Evolutionary conservation across 1,284 basidiomycete genomes (phyloP).

Genomic region (Uromyces viciae-fabae): DNA sequence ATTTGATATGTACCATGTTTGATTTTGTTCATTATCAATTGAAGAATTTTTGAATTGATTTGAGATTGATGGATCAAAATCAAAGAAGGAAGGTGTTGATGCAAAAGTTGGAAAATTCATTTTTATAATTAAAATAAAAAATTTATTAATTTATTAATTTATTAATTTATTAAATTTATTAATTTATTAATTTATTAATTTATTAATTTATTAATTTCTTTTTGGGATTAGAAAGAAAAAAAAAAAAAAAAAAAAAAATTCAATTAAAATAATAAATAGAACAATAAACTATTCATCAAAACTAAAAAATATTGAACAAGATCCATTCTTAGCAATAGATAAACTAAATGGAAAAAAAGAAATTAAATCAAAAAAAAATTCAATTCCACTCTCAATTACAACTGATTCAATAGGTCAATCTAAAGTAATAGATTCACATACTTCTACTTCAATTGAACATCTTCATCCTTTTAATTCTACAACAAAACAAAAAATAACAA

Average conservation of each 20-base stretch:
- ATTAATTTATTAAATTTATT: too few species aligned
- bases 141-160: too few species aligned
- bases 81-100: slow-evolving; percentile 19
- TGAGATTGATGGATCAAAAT: slow-evolving; percentile 23
- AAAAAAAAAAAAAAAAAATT: too few species aligned
- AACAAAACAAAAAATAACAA: not conserved
- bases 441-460: slow-evolving; percentile 32
- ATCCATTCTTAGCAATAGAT: slow-evolving; percentile 33
- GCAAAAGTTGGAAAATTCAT: slow-evolving; percentile 42
- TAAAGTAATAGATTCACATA: slow-evolving; percentile 34
- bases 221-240: too few species aligned
- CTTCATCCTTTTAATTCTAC: slow-evolving; percentile 32
- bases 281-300: too few species aligned
- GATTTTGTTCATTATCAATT: not conserved
- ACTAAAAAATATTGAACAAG: too few species aligned
- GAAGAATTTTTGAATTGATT: not conserved
- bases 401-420: slow-evolving; percentile 40
- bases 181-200: too few species aligned
- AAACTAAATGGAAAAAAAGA: slow-evolving; percentile 17
- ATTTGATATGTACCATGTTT: slow-evolving; percentile 1
- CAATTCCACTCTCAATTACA: slow-evolving; percentile 25
- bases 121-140: too few species aligned
- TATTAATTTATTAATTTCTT: too few species aligned
- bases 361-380: not conserved
- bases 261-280: too few species aligned